phyloP scores from a whole-genome alignment of 2,329 filamentous ascomycete genomes.

The Grosmannia huntii region DNA sequence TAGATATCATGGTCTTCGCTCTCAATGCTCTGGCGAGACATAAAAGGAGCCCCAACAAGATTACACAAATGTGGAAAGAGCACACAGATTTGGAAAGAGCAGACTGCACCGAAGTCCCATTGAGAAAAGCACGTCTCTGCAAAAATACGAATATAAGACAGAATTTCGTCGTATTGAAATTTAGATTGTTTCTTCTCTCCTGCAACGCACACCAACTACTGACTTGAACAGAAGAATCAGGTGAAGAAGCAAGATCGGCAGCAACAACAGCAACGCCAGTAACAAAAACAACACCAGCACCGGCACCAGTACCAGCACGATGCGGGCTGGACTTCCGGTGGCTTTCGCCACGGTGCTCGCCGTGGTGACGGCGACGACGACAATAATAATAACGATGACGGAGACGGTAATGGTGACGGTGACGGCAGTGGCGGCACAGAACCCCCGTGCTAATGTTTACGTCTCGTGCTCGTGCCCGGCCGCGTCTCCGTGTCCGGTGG shows the following conservation, averaged over 20 bases:
- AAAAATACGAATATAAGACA: background rate
- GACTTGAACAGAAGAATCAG: background rate
- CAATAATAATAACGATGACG: too few species aligned
- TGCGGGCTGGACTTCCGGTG: background rate
- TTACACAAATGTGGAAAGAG: background rate
- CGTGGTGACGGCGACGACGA: background rate
- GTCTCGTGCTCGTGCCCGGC: too few species aligned
- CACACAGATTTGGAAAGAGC: background rate
- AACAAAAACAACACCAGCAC: background rate
- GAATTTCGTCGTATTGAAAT: background rate
- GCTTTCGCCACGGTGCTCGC: background rate
- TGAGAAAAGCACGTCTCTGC: background rate
- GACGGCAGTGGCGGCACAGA: too few species aligned
- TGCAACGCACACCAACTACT: background rate
- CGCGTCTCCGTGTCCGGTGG: too few species aligned
- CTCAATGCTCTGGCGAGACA: background rate
- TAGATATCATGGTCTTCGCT: background rate
- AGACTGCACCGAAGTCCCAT: background rate
- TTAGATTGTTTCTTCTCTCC: background rate
- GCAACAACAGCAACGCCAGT: background rate
- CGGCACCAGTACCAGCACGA: background rate
- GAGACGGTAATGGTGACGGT: too few species aligned
- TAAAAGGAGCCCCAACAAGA: background rate
- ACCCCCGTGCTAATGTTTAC: too few species aligned
- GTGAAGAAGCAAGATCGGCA: background rate